Evolutionary conservation across 768 basidiomycete species (phyloP), one percentile per base, ranked within the genome.

Genomic region (Mrakia frigida): DNA sequence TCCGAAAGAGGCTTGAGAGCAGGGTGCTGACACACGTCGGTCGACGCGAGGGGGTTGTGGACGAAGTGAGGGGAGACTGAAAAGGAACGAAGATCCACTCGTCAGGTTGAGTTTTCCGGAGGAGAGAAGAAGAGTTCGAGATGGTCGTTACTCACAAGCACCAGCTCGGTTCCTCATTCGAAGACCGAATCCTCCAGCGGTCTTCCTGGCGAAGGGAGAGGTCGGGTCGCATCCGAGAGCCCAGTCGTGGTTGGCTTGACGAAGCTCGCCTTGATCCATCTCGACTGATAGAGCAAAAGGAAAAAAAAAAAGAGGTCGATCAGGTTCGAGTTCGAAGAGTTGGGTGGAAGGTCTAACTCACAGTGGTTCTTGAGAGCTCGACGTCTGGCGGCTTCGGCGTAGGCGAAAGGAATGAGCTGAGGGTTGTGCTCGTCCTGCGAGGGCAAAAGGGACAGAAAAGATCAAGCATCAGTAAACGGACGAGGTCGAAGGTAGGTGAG

Each of bases 391-490:
- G 74, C 53, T 28, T 59, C 68, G 37, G 7, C 33, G 74, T 75
- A 75, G 21, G 68, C 28, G n/a, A 31, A 56, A 3, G 74, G 74
- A 25, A 75, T 75, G 28, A 75, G 39, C 74, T 75, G 74, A 31
- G 74, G 74, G 68, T 75, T 75, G 68, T 70, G 65, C 35, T 75
- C 74, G 35, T 75, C 74, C 74, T 74, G 52, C 5, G 65, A 37
- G 61, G 63, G 2, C 13, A 7, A 25, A 10, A 25, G 23, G 11
- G 31, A 31, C 14, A 21, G 6, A 37, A 35, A 28, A 35, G 31
- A 10, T 23, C 33, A 35, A 23, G 33, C 10, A 3, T 65, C 33
- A 31, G 18, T 4, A n/a, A 33, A n/a, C n/a, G n/a, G n/a, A n/a
- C 16, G 18, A 14, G 10, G 5, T 21, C 31, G 37, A 14, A 7